Base-by-base conservation (phyloP, 1,284 basidiomycete species). In the Trametes sp. region DNA sequence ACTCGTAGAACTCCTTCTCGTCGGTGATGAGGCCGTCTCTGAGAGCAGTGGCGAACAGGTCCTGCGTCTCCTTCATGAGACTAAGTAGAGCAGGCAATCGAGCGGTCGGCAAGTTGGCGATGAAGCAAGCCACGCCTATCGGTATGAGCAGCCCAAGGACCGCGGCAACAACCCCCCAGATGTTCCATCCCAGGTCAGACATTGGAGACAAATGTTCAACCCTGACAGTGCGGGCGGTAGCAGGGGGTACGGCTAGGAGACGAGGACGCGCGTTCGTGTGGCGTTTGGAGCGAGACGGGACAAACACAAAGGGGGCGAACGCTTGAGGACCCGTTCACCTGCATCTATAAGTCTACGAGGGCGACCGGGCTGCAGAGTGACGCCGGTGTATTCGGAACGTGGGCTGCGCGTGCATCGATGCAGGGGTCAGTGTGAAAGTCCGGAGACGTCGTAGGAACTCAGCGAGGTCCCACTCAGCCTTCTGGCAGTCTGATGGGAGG, bases 161-260 rank as follows among this genome's bases (percentile, higher is more conserved):
- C 7, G 52, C 63, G 1, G 53, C 33, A 9, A 65, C 42, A 13
- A 28, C 60, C 24, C 59, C 59, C 29, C 23, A 62, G 21, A 65
- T 44, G 24, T 65, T 57, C 35, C 35, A 61, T 6, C 45, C 63
- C 7, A 41, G 41, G 42, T 48, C 58, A 9, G 35, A 29, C 58
- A 59, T 41, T 2, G 10, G 31, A 33, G 31, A 6, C 31, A 33
- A 33, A 11, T 11, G 5, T 5, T 33, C 31, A 33, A 11, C 5
- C 31, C n/a, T n/a, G n/a, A n/a, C n/a, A n/a, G n/a, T n/a, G n/a
- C n/a, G n/a, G n/a, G n/a, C n/a, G n/a, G n/a, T n/a, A n/a, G n/a
- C n/a, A n/a, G n/a, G n/a, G 31, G 31, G 31, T 11, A 33, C 6
- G 11, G 31, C 6, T 33, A 11, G 11, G 31, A 19, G 3, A 2